A percentile compares a stretch with the other conserved stretches of the same genome.
phyloP scores from a whole-genome alignment of 768 basidiomycete species.

The Suillus variegatus region DNA sequence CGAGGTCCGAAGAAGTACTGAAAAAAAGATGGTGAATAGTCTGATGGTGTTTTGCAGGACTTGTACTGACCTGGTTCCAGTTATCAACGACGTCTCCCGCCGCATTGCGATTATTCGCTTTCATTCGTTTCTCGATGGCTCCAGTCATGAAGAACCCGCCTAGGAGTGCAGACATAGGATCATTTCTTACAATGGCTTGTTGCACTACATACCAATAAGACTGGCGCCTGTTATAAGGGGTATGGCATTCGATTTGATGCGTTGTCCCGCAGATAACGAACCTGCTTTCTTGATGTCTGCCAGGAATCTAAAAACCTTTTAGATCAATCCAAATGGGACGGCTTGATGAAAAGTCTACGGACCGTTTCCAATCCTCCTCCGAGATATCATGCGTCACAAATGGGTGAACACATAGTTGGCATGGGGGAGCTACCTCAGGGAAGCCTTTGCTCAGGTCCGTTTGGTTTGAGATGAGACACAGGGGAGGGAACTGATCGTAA shows the following conservation, averaged over 20 bases:
- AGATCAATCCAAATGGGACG: neutral
- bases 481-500: conserved; percentile 28
- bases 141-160: conserved; percentile 20
- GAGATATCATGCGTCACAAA: conserved; percentile 50
- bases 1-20: conserved; percentile 53
- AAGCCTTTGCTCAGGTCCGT: conserved; percentile 43
- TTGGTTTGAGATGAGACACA: conserved; percentile 30
- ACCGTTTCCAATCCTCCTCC: conserved; percentile 53
- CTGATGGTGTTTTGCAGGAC: conserved; percentile 6
- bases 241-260: conserved; percentile 32
- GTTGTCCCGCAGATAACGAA: conserved; percentile 36
- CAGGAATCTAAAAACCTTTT: conserved; percentile 36
- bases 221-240: conserved; percentile 33
- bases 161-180: conserved; percentile 2
- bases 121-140: conserved; percentile 27
- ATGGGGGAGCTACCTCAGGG: conserved; percentile 43
- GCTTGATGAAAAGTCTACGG: neutral
- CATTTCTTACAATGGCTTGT: neutral
- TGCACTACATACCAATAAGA: conserved; percentile 20
- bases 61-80: conserved; percentile 50
- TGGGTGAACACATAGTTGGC: conserved; percentile 43
- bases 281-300: conserved; percentile 36
- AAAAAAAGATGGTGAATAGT: neutral
- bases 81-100: conserved; percentile 45
- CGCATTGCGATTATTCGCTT: conserved; percentile 37